These are phyloP conservation scores for Metschnikowia similis DNA, from an alignment of 805 yeast species.

Conservation along the genomic window DNA sequence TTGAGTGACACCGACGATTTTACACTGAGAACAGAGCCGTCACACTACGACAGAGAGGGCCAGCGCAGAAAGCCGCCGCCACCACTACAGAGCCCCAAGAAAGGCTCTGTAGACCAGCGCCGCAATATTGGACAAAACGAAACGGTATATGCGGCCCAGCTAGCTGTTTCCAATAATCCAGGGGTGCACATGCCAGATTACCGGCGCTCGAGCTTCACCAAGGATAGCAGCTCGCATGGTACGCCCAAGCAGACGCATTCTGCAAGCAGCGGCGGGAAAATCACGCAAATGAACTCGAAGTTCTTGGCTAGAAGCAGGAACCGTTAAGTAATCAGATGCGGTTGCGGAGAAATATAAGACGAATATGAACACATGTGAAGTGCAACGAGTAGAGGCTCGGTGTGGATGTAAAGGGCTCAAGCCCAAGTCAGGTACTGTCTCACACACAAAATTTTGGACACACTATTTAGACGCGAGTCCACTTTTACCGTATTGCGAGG, in stretches of 20 bases:
- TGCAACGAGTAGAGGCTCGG: no score
- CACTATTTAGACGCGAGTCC: no score
- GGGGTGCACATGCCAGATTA: constrained; percentile 18
- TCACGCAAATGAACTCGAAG: constrained; percentile 59
- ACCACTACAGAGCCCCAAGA: constrained; percentile 13
- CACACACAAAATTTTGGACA: no score
- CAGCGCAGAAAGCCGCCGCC: constrained; percentile 8
- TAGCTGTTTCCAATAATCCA: constrained; percentile 37
- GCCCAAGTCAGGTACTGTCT: no score
- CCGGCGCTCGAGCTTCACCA: constrained; percentile 35
- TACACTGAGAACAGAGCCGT: neutral
- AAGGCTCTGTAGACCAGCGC: constrained; percentile 19
- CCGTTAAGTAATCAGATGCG: neutral
- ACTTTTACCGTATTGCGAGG: no score
- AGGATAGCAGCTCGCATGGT: neutral
- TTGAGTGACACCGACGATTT: neutral
- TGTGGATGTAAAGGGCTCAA: no score
- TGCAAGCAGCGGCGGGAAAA: constrained; percentile 18
- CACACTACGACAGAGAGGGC: constrained; percentile 1
- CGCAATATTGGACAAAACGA: constrained; percentile 17
- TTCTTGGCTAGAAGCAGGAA: constrained; percentile 54
- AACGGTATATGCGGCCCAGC: constrained; percentile 41
- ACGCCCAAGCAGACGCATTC: neutral
- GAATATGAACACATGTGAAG: neutral
- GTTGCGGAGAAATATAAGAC: neutral